Base-by-base conservation (phyloP, 129 eudicot species). In the Silybum marianum region DNA sequence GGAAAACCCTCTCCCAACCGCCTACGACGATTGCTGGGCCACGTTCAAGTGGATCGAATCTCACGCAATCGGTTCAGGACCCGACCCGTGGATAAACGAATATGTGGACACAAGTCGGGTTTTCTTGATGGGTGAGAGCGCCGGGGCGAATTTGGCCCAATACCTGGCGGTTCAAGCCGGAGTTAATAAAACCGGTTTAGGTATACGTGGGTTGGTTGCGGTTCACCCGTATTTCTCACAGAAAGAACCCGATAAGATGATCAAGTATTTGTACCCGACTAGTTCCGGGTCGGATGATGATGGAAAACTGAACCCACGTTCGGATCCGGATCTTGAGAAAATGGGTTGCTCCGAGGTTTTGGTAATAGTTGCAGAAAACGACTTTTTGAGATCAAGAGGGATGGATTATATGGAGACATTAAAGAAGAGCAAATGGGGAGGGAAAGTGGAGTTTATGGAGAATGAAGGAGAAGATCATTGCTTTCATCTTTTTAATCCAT, bases 71-170 rank as follows among this genome's bases (percentile, higher is more conserved):
- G 81, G 81, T 4, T 19, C 78, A 3, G 94, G 88, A 24, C 78
- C 87, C 40, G 91, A 90, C 34, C 73, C 80, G 3, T 90, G 88
- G 90, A 44, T 90, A 7, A 90, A 84, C 12, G 72, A 84, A 1
- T 77, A 81, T 6, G 94, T 78, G 14, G 94, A 90, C 66, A 84
- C 44, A 34, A 21, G 16, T 5, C 86, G 81, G 68, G 90, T 88
- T 3, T 75, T 66, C n/a, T 12, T 90, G 1, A 13, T 44, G 3
- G 91, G 94, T 0, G 91, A 86, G 25, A 88, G 91, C 72, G 86
- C 91, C 0, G 94, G 94, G 24, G 91, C 91, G 30, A 88, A 80
- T 23, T 36, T 90, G 2, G 90, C 87, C 4, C 91, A 88, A 19
- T 38, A 82, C 51, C 18, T 90, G 18, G 86, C 82, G 14, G 72